A percentile compares a stretch with the other conserved stretches of the same genome.
phyloP scores from a whole-genome alignment of 2,329 filamentous ascomycete species.

The Coniochaeta sp. region DNA sequence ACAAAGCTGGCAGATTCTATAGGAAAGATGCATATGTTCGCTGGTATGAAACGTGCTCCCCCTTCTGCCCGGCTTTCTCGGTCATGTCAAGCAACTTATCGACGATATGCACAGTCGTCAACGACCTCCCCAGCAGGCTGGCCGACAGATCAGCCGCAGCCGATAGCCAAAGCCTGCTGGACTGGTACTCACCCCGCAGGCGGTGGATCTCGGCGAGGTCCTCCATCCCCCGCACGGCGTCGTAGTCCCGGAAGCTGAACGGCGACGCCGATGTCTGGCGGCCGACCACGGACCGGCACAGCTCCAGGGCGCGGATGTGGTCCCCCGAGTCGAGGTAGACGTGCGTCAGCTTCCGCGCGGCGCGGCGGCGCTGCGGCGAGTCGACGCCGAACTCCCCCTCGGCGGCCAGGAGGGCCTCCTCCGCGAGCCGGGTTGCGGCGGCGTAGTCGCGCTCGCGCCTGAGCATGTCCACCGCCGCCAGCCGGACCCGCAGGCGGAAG shows the following conservation, averaged over 20 bases:
- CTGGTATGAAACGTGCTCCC: not conserved
- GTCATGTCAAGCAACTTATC: constrained; percentile 2
- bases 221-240: constrained; percentile 1
- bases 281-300: not conserved
- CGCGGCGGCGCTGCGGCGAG: not conserved
- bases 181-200: not conserved
- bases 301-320: not conserved
- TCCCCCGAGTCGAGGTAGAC: not conserved
- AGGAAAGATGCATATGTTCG: not conserved
- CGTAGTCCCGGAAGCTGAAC: not conserved
- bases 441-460: not conserved
- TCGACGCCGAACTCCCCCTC: not conserved
- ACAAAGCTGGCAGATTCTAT: not conserved
- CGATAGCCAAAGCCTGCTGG: not conserved
- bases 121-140: not conserved
- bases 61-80: not conserved
- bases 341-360: not conserved
- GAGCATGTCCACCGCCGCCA: not conserved
- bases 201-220: constrained; percentile 1
- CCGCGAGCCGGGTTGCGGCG: not conserved
- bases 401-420: not conserved
- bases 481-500: not conserved
- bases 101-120: constrained; percentile 1
- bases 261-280: not conserved
- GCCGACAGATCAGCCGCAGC: not conserved